Evolutionary conservation across 176 grass and related monocot genomes (phyloP), one percentile per base, ranked within the genome.

Genomic region (Tillandsia leiboldiana): DNA sequence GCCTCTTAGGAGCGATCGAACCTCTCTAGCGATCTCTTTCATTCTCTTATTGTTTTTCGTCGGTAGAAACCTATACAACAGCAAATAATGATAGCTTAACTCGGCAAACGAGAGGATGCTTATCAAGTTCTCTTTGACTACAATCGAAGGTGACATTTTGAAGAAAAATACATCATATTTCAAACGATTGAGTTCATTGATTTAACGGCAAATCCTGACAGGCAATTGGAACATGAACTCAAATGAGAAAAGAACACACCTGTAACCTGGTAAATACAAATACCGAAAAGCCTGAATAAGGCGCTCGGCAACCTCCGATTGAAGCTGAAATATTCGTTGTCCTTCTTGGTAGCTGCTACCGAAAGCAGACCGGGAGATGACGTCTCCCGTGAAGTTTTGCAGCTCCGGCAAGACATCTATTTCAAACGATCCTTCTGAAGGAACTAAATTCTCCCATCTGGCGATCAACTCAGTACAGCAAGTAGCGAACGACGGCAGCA

Each of bases 41-140:
- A 89, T 71, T 71, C 76, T 88, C 53, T 51, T 87, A 49, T 89
- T 91, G 26, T 80, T 89, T 73, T 78, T 76, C 42, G 83, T 89
- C 48, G 92, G 88, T 49, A 96, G 51, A 68, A 72, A 82, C 85
- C 88, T 91, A 71, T 64, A 67, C 1, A 29, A 53, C 8, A 57
- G 69, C 11, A 3, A 7, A 12, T 1, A 28, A 54, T 29, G 17
- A 3, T 9, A 76, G 52, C 47, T 20, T 49, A 14, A 51, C 29
- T 53, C 14, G 24, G 9, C 7, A 18, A 0, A 28, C 10, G 7
- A 77, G 54, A 4, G 9, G 14, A 50, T 75, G 14, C 6, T 22
- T 8, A 68, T 1, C 56, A 61, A 24, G 24, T 24, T 5, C 24
- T 24, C 24, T 24, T 24, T 24, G 1, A 24, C 24, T 1, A 24